Base-by-base conservation (phyloP, 2,329 filamentous ascomycete genomes). In the Venturia pyrina region DNA sequence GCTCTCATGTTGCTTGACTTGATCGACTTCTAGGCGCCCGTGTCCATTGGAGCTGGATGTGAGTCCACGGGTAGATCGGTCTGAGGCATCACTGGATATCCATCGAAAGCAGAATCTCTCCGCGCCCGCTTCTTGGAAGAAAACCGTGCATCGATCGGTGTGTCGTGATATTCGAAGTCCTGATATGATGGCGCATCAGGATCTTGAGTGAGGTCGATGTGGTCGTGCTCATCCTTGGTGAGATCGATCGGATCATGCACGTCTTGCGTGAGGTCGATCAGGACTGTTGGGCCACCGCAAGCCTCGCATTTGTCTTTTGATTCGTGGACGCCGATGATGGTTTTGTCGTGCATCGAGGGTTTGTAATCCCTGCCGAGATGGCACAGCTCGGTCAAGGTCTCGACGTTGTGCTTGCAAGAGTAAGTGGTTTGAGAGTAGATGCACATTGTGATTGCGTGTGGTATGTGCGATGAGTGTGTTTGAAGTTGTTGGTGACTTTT, bases 261-360 rank as follows among this genome's bases (percentile, higher is more conserved):
- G 32, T 57, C 32, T 57, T 57, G 53, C 3, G 53, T 57, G 13
- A 57, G 53, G 15, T 57, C 53, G 17, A 57, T 57, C 2, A 57
- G 53, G 13, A 19, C 53, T 13, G 8, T 1, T 37, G 32, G 32
- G 19, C 28, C 32, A 57, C 53, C 32, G 41, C 62, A 64, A 21
- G 32, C 44, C 24, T 64, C 62, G 32, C 62, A 64, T 53, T 53
- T 46, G 21, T 37, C 62, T 32, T 64, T 21, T 15, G 41, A 40
- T 40, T 44, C 32, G 62, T 64, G 24, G 21, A 64, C 19, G 43
- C 41, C 62, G 43, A 48, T 64, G 62, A 64, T 64, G 43, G 34
- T 34, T 37, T 64, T 64, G 44, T 64, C 44, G 62, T 64, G 62
- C 62, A 64, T 64, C 2, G 62, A 64, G 41, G 62, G 41, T 48